These are phyloP conservation scores for Thielaviopsis punctulata DNA, from an alignment of 2,329 filamentous ascomycete species.

Conservation along the genomic window DNA sequence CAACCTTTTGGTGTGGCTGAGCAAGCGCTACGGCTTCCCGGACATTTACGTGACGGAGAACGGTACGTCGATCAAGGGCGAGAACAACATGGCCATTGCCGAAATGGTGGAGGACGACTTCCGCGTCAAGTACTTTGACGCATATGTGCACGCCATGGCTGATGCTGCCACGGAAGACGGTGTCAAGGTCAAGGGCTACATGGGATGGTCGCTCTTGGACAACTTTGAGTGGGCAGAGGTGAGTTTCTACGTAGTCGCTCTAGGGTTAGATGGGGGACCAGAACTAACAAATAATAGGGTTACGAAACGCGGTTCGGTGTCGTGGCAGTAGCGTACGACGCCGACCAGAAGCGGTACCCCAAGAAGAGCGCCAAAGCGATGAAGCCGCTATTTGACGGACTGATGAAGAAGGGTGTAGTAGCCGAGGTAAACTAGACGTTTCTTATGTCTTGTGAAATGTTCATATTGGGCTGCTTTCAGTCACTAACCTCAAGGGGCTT, in stretches of 20 bases:
- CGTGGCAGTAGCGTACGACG: slow-evolving; percentile 65
- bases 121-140: slow-evolving; percentile 60
- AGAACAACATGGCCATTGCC: slow-evolving; percentile 56
- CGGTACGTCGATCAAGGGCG: slow-evolving; percentile 67
- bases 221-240: slow-evolving; percentile 81
- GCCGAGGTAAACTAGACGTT: not conserved
- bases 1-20: slow-evolving; percentile 59
- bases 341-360: slow-evolving; percentile 60
- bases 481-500: not conserved
- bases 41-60: slow-evolving; percentile 82
- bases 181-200: slow-evolving; percentile 64
- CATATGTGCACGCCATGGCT: slow-evolving; percentile 62
- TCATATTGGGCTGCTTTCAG: not conserved
- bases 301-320: slow-evolving; percentile 78
- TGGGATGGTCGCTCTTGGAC: slow-evolving; percentile 80
- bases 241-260: not conserved
- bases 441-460: not conserved
- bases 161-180: slow-evolving; percentile 53
- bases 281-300: slow-evolving; percentile 23
- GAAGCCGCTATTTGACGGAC: slow-evolving; percentile 50
- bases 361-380: slow-evolving; percentile 71
- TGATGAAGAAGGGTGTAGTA: slow-evolving; percentile 40
- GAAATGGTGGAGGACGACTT: slow-evolving; percentile 68
- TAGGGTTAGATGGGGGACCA: no score
- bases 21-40: slow-evolving; percentile 56